Evolutionary conservation across 1,284 basidiomycete genomes (phyloP).

Genomic region (Xanthoconium separans): DNA sequence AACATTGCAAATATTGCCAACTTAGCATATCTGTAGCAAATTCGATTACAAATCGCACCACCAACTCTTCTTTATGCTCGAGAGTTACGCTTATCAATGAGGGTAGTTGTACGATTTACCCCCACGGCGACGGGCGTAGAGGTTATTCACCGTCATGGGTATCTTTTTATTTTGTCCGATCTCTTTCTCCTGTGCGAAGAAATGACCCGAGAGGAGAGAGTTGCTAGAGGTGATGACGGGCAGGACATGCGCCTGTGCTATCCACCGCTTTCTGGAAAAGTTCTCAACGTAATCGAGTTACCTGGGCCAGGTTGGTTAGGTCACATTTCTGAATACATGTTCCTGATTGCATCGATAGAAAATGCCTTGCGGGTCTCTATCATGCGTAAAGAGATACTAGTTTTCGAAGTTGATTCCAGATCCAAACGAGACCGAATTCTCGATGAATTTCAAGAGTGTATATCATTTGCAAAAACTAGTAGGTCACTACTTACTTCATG

Average conservation of each 20-base stretch:
- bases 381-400: slow-evolving; percentile 86
- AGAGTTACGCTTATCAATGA: slow-evolving; percentile 72
- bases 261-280: slow-evolving; percentile 94
- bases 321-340: slow-evolving; percentile 3
- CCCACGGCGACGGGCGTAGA: slow-evolving; percentile 74
- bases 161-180: slow-evolving; percentile 90
- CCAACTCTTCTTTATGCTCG: slow-evolving; percentile 81
- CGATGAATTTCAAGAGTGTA: slow-evolving; percentile 80
- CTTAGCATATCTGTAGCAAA: slow-evolving; percentile 54
- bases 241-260: slow-evolving; percentile 93
- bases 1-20: slow-evolving; percentile 10
- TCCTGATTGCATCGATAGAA: slow-evolving; percentile 42
- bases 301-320: slow-evolving; percentile 51
- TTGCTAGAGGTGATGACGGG: slow-evolving; percentile 49
- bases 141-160: slow-evolving; percentile 74
- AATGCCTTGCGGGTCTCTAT: slow-evolving; percentile 78
- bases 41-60: slow-evolving; percentile 89
- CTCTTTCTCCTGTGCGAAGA: slow-evolving; percentile 87
- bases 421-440: slow-evolving; percentile 68
- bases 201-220: slow-evolving; percentile 67
- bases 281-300: slow-evolving; percentile 72
- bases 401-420: slow-evolving; percentile 63
- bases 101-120: slow-evolving; percentile 77
- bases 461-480: slow-evolving; percentile 78
- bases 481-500: slow-evolving; percentile 26